Conservation (phyloP, 495 filamentous ascomycete species). For the Xylaria scruposa region DNA sequence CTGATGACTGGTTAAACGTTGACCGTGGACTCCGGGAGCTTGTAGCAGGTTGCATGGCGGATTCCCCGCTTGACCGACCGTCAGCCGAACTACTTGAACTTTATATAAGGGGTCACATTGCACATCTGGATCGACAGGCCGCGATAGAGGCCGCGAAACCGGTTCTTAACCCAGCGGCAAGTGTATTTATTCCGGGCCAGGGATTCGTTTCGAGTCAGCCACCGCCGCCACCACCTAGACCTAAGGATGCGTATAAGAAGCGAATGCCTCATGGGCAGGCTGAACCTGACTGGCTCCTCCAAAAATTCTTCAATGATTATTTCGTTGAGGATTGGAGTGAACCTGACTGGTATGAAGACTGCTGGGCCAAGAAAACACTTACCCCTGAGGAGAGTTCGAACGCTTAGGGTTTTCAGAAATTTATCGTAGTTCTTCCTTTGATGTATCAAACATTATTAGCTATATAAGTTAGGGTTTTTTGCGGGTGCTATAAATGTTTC, state of each 20-base stretch:
- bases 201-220: not conserved
- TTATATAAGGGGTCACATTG: not conserved
- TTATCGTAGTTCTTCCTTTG: not conserved
- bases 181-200: not conserved
- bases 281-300: not conserved
- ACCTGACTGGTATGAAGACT: not conserved
- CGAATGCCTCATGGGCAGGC: not conserved
- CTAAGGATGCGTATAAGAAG: not conserved
- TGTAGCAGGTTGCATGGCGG: slow-evolving; percentile 8
- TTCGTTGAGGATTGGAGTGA: not conserved
- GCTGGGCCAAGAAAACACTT: not conserved
- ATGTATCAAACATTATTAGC: not conserved
- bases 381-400: not conserved
- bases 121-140: not conserved
- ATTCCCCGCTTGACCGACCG: not conserved
- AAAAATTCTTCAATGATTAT: slow-evolving; percentile 6
- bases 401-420: not conserved
- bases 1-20: not conserved
- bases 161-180: not conserved
- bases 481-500: not conserved
- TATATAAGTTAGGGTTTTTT: not conserved
- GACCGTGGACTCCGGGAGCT: slow-evolving; percentile 29
- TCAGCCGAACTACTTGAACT: not conserved
- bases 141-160: not conserved
- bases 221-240: not conserved